Base-by-base conservation (phyloP, 352 stramenopile species). In the Pilasporangium apinafurcum region DNA sequence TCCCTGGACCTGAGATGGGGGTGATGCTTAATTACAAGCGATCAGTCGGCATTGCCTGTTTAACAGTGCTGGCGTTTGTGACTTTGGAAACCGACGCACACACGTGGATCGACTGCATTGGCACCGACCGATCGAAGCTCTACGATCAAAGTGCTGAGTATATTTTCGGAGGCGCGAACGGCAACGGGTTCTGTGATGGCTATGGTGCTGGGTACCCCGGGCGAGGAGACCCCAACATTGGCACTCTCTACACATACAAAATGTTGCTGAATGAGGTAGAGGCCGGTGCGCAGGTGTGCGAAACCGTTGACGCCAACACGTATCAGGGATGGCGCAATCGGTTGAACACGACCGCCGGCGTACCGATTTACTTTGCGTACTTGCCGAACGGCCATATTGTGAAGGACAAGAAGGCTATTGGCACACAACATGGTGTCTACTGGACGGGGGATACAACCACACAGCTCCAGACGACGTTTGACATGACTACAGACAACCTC, bases 101-200 rank as follows among this genome's bases (percentile, higher is more conserved):
- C 54, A 67, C 73, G 9, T 86, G 77, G 75, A 78, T 87, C 56
- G 77, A 89, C 52, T 89, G 77, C 44, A 60, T 89, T 31, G 77
- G 83, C 59, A 83, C 67, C 37, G 64, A 73, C 49, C 57, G 70
- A 40, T 65, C 52, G 8, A 82, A 82, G 42, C 39, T 88, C 7
- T 86, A 88, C 40, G 65, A 85, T 37, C 52, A 80, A 37, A 82
- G 69, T 42, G 60, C 51, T 12, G 60, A 66, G 30, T 87, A 85
- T 53, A 85, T 87, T 48, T 87, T 67, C 35, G 69, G 70, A 26
- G 75, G 75, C 22, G 47, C 65, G 20, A 65, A 72, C 10, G 68
- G 68, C 32, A 80, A 86, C 29, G 73, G 72, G 20, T 83, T 83
- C 46, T 88, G 75, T 48, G 59, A 71, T n/a, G 75, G 75, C 37